Conservation (phyloP, 2,329 filamentous ascomycete genomes). For the Xylaria sp. region DNA sequence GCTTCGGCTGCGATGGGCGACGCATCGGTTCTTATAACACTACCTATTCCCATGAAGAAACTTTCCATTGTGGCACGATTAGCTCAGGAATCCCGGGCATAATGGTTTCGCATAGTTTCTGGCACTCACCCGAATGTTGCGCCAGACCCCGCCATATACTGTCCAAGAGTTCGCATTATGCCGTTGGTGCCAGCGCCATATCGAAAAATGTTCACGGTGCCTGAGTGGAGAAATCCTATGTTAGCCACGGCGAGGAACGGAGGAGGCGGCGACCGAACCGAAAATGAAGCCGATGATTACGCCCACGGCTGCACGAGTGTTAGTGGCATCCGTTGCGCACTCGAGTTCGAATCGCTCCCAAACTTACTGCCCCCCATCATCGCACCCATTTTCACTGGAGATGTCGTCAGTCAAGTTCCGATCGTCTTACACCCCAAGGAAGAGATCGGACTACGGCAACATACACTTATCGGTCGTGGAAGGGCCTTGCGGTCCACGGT, state of each 20-base stretch:
- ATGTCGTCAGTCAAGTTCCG: slow-evolving; percentile 45
- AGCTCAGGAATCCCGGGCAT: slow-evolving; percentile 19
- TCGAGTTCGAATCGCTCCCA: background rate
- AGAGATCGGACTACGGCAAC: slow-evolving; percentile 19
- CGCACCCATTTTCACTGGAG: slow-evolving; percentile 92
- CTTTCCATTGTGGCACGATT: slow-evolving; percentile 51
- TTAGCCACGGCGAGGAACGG: slow-evolving; percentile 10
- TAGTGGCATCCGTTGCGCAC: slow-evolving; percentile 23
- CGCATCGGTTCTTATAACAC: slow-evolving; percentile 91
- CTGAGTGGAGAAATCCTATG: slow-evolving; percentile 56
- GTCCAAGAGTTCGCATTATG: slow-evolving; percentile 91
- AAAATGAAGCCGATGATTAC: slow-evolving; percentile 98
- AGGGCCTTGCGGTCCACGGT: slow-evolving; percentile 64
- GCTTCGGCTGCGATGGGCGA: slow-evolving; percentile 79
- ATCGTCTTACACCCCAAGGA: slow-evolving; percentile 6
- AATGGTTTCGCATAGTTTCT: too few species aligned
- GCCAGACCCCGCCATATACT: slow-evolving; percentile 96
- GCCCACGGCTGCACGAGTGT: slow-evolving; percentile 76
- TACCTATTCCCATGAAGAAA: slow-evolving; percentile 99
- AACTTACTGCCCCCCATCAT: slow-evolving; percentile 97
- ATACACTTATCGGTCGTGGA: slow-evolving; percentile 78
- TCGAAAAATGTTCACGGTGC: slow-evolving; percentile 92
- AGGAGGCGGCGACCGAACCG: slow-evolving; percentile 62
- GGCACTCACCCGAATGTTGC: slow-evolving; percentile 88
- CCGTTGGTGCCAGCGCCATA: slow-evolving; percentile 94